These are phyloP conservation scores for Themeda triandra DNA, from an alignment of 176 grass and related monocot genomes.

Conservation along the genomic window DNA sequence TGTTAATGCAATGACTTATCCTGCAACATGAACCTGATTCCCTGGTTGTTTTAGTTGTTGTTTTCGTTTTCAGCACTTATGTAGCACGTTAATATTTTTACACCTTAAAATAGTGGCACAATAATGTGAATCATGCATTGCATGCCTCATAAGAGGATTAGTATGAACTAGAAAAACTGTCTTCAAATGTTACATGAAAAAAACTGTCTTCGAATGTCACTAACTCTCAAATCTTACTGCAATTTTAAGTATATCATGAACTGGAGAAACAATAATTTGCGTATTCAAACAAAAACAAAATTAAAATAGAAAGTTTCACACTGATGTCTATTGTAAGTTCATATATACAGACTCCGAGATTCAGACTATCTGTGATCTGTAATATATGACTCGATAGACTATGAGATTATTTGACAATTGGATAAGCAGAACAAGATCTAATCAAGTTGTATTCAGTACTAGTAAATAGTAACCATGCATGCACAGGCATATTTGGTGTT, in stretches of 20 bases:
- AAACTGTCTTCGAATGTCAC: neutral
- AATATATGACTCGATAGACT: neutral
- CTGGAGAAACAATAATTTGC: neutral
- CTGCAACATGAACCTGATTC: neutral
- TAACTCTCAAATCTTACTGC: neutral
- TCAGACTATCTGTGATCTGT: neutral
- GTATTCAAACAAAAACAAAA: neutral
- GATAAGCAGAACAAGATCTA: neutral
- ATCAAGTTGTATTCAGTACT: neutral
- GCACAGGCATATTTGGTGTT: neutral
- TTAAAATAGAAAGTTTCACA: neutral
- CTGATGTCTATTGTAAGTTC: neutral
- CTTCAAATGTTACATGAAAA: neutral
- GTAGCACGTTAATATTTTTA: neutral
- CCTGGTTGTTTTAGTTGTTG: neutral
- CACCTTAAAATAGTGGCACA: neutral
- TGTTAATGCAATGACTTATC: neutral
- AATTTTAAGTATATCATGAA: neutral
- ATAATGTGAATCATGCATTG: neutral
- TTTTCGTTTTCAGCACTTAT: neutral
- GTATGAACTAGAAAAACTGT: neutral
- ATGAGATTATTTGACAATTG: neutral
- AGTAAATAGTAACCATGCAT: conserved; percentile 14
- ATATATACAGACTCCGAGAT: neutral
- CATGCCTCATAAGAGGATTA: neutral